A percentile compares a stretch with the other conserved stretches of the same genome.
Conservation (phyloP, 148 eudicot genomes). For the Selenicereus undatus region DNA sequence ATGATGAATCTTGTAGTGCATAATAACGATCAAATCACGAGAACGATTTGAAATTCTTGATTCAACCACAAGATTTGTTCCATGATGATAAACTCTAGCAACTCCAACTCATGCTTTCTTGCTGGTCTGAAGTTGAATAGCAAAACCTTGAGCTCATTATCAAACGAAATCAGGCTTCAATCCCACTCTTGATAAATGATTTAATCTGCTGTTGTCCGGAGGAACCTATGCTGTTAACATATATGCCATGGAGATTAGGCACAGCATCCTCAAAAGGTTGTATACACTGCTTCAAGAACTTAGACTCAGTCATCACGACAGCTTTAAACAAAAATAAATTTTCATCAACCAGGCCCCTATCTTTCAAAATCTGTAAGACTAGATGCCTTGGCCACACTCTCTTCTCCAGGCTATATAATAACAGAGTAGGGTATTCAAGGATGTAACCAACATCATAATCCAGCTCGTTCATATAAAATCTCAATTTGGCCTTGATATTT, state of each 20-base stretch:
- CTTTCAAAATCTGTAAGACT: constrained; percentile 20
- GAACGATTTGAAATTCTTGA: background rate
- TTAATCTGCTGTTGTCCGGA: background rate
- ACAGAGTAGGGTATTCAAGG: constrained; percentile 1
- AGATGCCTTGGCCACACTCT: constrained; percentile 27
- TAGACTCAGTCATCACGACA: background rate
- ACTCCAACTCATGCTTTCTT: background rate
- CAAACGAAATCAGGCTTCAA: background rate
- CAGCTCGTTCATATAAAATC: constrained; percentile 21
- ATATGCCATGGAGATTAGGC: background rate
- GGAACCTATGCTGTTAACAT: background rate
- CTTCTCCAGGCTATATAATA: constrained; percentile 15
- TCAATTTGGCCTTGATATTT: background rate
- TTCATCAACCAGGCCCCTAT: constrained; percentile 21
- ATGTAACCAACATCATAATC: constrained; percentile 19
- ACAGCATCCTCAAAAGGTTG: background rate
- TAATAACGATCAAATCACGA: background rate
- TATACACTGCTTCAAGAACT: constrained; percentile 16
- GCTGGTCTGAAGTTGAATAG: background rate
- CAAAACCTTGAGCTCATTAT: background rate
- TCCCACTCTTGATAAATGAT: background rate
- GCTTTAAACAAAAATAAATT: background rate
- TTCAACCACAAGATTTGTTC: background rate
- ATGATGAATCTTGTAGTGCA: background rate
- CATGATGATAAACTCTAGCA: background rate